Conservation (phyloP, 2,329 filamentous ascomycete genomes). For the Pseudogymnoascus sp. region DNA sequence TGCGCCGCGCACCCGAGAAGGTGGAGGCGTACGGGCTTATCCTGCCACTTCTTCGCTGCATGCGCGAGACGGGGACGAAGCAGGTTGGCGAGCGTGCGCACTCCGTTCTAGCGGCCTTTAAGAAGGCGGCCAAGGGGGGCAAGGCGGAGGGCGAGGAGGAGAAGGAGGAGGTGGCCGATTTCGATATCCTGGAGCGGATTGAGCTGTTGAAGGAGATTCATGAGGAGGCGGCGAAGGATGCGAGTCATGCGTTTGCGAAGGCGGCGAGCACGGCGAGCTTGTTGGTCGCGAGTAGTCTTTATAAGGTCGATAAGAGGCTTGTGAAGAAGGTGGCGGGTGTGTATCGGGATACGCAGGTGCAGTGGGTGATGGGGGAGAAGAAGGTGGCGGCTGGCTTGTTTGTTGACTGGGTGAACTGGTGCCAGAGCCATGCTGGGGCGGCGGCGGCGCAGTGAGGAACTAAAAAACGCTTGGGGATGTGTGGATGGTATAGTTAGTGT, state of each 20-base stretch:
- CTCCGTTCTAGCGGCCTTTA: conserved; percentile 63
- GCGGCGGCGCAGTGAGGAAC: not conserved
- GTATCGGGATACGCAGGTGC: conserved; percentile 54
- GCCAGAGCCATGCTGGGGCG: conserved; percentile 36
- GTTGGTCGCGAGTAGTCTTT: conserved; percentile 55
- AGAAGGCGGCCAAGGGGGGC: conserved; percentile 54
- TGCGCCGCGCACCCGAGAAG: conserved; percentile 67
- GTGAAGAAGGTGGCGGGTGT: conserved; percentile 50
- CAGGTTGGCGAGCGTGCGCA: conserved; percentile 65
- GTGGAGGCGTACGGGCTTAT: conserved; percentile 60
- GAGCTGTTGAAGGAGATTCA: conserved; percentile 60
- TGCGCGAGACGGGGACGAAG: conserved; percentile 68
- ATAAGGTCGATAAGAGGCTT: conserved; percentile 43
- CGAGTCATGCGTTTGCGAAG: conserved; percentile 61
- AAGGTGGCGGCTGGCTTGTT: conserved; percentile 60
- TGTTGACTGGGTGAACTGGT: conserved; percentile 68
- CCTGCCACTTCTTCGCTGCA: conserved; percentile 66
- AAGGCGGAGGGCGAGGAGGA: conserved; percentile 36
- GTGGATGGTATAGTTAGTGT: not conserved
- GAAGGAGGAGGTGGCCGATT: conserved; percentile 18
- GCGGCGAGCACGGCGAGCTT: conserved; percentile 67
- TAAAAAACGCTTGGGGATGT: not conserved
- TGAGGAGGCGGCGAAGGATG: conserved; percentile 51
- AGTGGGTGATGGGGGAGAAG: conserved; percentile 48
- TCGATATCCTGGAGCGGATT: conserved; percentile 26